A percentile compares a stretch with the other conserved stretches of the same genome.
These are phyloP conservation scores for Allium sativum DNA, from an alignment of 106 monocot genomes.

Conservation along the genomic window DNA sequence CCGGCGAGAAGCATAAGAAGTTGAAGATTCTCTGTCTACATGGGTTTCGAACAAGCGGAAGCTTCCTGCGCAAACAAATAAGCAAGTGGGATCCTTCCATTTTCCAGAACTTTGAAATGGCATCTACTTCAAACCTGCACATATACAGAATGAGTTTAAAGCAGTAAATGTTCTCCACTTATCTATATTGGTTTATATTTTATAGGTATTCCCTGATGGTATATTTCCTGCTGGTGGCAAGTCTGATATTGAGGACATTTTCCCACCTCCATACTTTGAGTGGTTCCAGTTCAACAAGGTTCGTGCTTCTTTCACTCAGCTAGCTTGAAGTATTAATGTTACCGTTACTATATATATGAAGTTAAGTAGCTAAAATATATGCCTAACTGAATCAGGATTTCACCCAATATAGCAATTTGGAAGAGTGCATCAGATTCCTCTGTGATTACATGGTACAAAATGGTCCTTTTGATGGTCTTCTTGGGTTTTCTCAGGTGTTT, in stretches of 20 bases:
- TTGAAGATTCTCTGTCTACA: conserved; percentile 61
- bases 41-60: conserved; percentile 64
- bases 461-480: conserved; percentile 66
- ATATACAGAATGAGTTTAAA: too few species aligned
- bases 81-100: conserved; percentile 66
- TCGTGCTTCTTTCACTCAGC: not conserved
- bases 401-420: conserved; percentile 49
- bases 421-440: conserved; percentile 52
- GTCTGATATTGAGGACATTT: conserved; percentile 58
- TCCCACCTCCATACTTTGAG: conserved; percentile 68
- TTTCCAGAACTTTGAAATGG: conserved; percentile 33
- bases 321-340: not conserved
- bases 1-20: conserved; percentile 8
- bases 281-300: conserved; percentile 78
- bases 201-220: conserved; percentile 57
- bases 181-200: not conserved
- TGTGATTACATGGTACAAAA: conserved; percentile 50
- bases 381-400: conserved; percentile 33
- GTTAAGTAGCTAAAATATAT: not conserved
- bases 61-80: conserved; percentile 59
- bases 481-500: conserved; percentile 72
- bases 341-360: too few species aligned
- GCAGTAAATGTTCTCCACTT: too few species aligned
- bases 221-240: conserved; percentile 43
- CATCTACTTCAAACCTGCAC: not conserved